A percentile compares a stretch with the other conserved stretches of the same genome.
phyloP scores from a whole-genome alignment of 148 eudicot genomes.

The Fagopyrum tataricum region DNA sequence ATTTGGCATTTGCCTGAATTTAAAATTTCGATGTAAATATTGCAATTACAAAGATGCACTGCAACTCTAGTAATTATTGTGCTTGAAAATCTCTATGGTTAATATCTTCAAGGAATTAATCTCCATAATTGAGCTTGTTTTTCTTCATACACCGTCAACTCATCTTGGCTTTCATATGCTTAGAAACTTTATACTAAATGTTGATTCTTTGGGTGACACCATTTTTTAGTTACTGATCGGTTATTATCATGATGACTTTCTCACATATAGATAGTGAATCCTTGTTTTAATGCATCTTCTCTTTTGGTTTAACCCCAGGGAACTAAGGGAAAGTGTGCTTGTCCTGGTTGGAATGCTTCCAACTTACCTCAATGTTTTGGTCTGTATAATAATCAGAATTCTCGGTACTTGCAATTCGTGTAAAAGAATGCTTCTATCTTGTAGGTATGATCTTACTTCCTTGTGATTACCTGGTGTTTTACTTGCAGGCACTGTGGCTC shows the following conservation, averaged over 20 bases:
- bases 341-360: conserved; percentile 82
- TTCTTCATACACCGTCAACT: neutral
- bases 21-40: neutral
- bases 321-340: conserved; percentile 57
- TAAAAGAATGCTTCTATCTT: conserved; percentile 3
- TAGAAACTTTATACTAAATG: neutral
- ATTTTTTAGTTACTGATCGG: neutral
- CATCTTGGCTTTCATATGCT: neutral
- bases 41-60: neutral
- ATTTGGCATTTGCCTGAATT: neutral
- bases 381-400: conserved; percentile 24
- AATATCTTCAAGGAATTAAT: neutral
- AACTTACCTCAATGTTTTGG: conserved; percentile 86
- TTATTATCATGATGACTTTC: neutral
- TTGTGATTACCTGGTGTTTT: conserved; percentile 14
- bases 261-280: neutral
- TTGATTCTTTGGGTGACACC: neutral
- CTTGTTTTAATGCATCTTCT: conserved; percentile 11
- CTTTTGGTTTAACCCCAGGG: conserved; percentile 41
- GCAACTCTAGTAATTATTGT: neutral
- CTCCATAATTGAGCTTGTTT: neutral
- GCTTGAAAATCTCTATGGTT: neutral
- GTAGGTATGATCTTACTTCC: neutral
- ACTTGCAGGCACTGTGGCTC: conserved; percentile 69
- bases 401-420: neutral